Percentiles rank a stretch among this genome's conserved stretches.
These are phyloP conservation scores for Fusarium protoensiforme DNA, from an alignment of 2,329 filamentous ascomycete species.

Conservation along the genomic window DNA sequence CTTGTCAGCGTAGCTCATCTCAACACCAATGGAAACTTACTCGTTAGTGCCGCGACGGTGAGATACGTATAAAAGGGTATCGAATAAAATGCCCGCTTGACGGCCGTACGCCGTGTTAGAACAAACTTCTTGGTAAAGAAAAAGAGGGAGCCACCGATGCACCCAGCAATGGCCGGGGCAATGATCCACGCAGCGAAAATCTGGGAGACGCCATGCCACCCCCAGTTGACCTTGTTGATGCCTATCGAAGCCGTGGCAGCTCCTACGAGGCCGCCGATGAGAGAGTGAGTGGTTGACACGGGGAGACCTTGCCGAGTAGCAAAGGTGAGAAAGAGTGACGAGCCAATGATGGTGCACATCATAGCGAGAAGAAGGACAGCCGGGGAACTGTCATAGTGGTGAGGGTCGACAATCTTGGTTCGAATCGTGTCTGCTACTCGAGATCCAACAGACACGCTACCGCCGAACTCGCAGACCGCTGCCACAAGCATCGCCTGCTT, in stretches of 20 bases:
- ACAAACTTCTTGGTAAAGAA: slow-evolving; percentile 49
- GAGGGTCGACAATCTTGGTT: slow-evolving; percentile 60
- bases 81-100: slow-evolving; percentile 47
- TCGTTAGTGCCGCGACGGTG: slow-evolving; percentile 49
- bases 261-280: slow-evolving; percentile 56
- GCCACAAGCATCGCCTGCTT: slow-evolving; percentile 69
- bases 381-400: slow-evolving; percentile 64
- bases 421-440: slow-evolving; percentile 70
- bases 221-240: slow-evolving; percentile 51
- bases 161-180: slow-evolving; percentile 49
- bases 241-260: slow-evolving; percentile 51
- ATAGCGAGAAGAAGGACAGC: slow-evolving; percentile 65
- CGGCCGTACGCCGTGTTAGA: slow-evolving; percentile 43
- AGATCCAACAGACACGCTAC: slow-evolving; percentile 69
- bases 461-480: slow-evolving; percentile 69
- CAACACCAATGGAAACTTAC: slow-evolving; percentile 30
- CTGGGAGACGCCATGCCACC: slow-evolving; percentile 50
- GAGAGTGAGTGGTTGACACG: slow-evolving; percentile 65
- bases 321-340: slow-evolving; percentile 62
- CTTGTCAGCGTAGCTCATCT: neutral
- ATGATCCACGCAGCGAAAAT: slow-evolving; percentile 54
- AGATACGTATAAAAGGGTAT: slow-evolving; percentile 54
- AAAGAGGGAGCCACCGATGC: slow-evolving; percentile 48
- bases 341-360: slow-evolving; percentile 64
- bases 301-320: slow-evolving; percentile 63